phyloP scores from a whole-genome alignment of 768 basidiomycete genomes.

The Suillus cothurnatus region DNA sequence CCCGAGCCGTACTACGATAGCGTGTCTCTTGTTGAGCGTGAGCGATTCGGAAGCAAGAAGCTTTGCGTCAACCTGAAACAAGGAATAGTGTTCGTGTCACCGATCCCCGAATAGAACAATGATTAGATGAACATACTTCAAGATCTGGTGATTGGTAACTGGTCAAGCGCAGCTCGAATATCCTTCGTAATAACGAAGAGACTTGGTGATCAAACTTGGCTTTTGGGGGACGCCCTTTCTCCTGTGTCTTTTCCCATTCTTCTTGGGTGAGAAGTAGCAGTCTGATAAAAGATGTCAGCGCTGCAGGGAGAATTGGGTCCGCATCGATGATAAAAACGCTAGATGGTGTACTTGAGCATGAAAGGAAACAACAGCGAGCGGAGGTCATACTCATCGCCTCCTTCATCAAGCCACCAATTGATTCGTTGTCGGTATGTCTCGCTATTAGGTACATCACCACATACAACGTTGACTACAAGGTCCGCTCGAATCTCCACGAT shows the following conservation, averaged over 20 bases:
- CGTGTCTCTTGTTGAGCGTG: constrained; percentile 53
- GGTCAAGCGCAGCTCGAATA: constrained; percentile 51
- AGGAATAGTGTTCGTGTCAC: constrained; percentile 6
- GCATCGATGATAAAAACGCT: constrained; percentile 61
- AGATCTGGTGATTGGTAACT: constrained; percentile 57
- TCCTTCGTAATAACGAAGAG: constrained; percentile 48
- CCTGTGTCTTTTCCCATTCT: constrained; percentile 61
- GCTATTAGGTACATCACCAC: constrained; percentile 9
- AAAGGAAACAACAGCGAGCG: background rate
- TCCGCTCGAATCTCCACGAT: constrained; percentile 79
- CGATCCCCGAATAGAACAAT: background rate
- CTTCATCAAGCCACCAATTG: constrained; percentile 93
- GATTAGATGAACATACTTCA: constrained; percentile 38
- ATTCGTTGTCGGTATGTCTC: constrained; percentile 55
- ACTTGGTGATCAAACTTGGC: constrained; percentile 52
- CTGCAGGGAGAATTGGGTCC: constrained; percentile 52
- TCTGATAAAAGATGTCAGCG: constrained; percentile 64
- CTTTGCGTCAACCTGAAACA: constrained; percentile 51
- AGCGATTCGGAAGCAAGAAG: constrained; percentile 37
- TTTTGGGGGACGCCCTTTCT: constrained; percentile 76
- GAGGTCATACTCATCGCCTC: constrained; percentile 79
- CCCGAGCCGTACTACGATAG: constrained; percentile 73
- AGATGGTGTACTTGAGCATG: background rate
- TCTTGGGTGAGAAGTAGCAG: constrained; percentile 56
- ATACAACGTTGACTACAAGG: constrained; percentile 52